These are phyloP conservation scores for Plasmodium ovale DNA, from an alignment of 169 alveolate species.

Conservation along the genomic window DNA sequence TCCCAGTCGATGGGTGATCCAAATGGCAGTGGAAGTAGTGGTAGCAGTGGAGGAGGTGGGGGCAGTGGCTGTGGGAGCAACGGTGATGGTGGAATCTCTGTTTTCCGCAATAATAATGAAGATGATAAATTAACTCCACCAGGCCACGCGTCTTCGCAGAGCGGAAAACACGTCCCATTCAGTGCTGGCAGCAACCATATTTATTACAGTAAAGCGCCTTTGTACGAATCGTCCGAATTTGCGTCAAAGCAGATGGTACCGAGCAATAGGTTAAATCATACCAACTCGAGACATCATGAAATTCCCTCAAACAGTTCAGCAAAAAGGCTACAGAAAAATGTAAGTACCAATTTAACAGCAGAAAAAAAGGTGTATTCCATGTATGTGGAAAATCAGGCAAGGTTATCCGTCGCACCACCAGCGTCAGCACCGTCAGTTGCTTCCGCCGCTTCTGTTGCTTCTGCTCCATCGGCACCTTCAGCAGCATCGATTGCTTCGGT, in stretches of 20 bases:
- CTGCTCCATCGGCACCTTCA: neutral
- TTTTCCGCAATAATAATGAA: conserved; percentile 16
- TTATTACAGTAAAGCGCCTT: conserved; percentile 6
- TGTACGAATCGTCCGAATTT: conserved; percentile 22
- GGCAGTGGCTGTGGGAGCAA: neutral
- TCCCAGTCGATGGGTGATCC: neutral
- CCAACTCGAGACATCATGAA: conserved; percentile 17
- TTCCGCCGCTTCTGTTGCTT: too few relatives aligned
- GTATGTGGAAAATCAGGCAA: conserved; percentile 43
- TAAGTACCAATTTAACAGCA: conserved; percentile 10
- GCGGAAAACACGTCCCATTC: conserved; percentile 18
- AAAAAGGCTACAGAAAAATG: neutral
- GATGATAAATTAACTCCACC: conserved; percentile 28
- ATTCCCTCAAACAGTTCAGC: conserved; percentile 17
- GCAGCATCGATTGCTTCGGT: neutral
- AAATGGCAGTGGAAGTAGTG: neutral
- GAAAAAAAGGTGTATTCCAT: conserved; percentile 46
- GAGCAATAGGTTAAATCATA: neutral
- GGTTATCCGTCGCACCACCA: neutral
- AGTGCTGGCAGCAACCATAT: conserved; percentile 4
- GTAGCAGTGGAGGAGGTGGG: neutral
- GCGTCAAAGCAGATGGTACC: conserved; percentile 6
- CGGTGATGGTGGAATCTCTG: neutral
- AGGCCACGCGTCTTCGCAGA: conserved; percentile 11
- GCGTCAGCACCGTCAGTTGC: neutral